Conservation (phyloP, 73 alveolate genomes). For the Symbiodinium pilosum region DNA sequence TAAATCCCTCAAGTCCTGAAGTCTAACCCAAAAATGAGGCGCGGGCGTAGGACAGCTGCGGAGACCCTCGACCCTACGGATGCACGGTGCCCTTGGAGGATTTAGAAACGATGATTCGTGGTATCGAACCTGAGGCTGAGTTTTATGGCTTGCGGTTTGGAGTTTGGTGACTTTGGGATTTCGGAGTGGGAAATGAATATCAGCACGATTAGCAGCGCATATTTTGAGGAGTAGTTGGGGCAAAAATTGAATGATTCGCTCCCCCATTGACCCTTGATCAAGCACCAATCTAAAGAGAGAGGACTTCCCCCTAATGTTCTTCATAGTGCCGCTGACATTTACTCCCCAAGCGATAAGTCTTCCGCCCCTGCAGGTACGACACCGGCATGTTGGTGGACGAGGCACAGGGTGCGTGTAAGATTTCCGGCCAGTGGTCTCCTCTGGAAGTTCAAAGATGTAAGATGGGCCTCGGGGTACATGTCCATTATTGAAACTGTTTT, state of each 20-base stretch:
- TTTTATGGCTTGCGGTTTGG: neutral
- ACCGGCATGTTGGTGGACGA: neutral
- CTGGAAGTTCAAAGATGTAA: no score
- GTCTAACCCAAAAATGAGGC: neutral
- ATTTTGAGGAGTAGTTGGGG: no score
- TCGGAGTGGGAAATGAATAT: neutral
- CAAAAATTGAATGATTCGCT: no score
- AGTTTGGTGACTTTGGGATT: neutral
- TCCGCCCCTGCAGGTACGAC: neutral
- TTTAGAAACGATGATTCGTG: neutral
- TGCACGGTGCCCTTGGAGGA: neutral
- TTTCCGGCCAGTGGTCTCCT: no score
- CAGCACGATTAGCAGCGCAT: no score
- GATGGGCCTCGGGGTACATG: no score
- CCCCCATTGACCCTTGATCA: no score
- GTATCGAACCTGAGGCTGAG: neutral
- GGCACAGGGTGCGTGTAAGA: neutral
- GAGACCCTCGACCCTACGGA: neutral
- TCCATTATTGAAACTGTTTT: no score
- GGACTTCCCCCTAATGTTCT: no score
- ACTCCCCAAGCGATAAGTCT: neutral
- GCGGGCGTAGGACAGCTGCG: neutral
- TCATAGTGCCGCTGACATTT: no score
- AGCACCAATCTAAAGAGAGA: no score
- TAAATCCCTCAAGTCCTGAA: neutral